Evolutionary conservation across 768 basidiomycete species (phyloP), one percentile per base, ranked within the genome.

Genomic region (Sporobolomyces roseus): DNA sequence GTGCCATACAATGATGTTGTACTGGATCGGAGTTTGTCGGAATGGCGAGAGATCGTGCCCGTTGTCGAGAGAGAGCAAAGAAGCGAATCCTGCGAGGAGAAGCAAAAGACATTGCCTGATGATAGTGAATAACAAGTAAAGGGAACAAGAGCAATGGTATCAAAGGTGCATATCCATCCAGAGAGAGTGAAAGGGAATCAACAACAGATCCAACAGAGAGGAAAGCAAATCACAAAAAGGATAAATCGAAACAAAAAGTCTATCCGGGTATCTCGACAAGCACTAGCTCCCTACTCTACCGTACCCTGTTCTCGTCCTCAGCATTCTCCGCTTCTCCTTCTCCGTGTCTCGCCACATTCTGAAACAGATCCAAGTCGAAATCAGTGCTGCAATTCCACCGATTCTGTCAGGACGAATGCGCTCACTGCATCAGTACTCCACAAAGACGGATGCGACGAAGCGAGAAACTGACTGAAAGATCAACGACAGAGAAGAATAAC

Each of bases 401-500:
- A 74, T 30, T 16, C 73, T 68, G 58, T 25, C 10, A 46, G 21
- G 45, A 13, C 12, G 45, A 46, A 7, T 46, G 38, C 38, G 17
- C 9, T 17, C 38, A 9, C 38, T 41, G 17, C 45, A 46, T 10
- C 21, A 6, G 6, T 13, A 23, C 23, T 13, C 10, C 6, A 23
- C 45, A 46, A 13, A 10, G 27, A 45, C n/a, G n/a, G 50, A 46
- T 33, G 21, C 2, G 43, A 13, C 9, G 32, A 35, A 25, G 36
- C 21, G 14, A 12, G 3, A 5, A 21, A 33, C 71, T 36, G 23
- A 72, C 71, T 64, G 66, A 55, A 73, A 70, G 50, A 73, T 67
- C 29, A 73, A 43, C 1, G 68, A 69, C 4, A 74, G 29, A 23
- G 68, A 65, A 36, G 61, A 66, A 63, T 66, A 70, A 2, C 63